Base-by-base conservation (phyloP, 805 yeast species). In the Myxozyma sirexii region DNA sequence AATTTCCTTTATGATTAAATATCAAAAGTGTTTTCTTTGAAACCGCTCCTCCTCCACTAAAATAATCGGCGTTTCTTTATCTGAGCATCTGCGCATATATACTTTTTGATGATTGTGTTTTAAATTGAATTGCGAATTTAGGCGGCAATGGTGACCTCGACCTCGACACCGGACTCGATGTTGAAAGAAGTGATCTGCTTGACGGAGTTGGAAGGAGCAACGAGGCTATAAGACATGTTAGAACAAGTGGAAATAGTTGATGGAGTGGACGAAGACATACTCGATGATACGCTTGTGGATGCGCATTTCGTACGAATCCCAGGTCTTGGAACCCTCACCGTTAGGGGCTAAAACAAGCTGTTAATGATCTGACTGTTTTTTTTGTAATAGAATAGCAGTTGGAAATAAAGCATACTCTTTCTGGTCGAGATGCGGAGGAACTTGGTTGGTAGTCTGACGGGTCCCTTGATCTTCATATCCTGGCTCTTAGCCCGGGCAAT, bases 291-390 rank as follows among this genome's bases (percentile, higher is more conserved):
- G 92, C 96, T 94, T 94, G 97, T 94, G 99, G 86, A 94, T 91
- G 88, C 97, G 93, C 96, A 94, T 88, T 86, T 94, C 99, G 82
- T 86, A 94, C 75, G 96, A 84, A 80, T 94, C 99, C 97, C 97
- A 94, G 76, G 99, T 94, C 93, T 94, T 94, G 74, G 99, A 94
- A 94, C 99, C 99, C 85, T 94, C 97, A 94, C 99, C 99, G 82
- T 96, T 96, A 77, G 99, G 99, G 78, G 99, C 59, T 59, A 42
- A 35, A 19, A 29, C 7, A 27, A 15, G 19, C 21, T 5, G 61
- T 53, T 38, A 57, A 43, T 50, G 33, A 27, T 29, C 15, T 13
- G 38, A 19, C 21, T 8, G 42, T 1, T 10, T 15, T 7, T 19
- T 19, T 21, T 29, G 17, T 24, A 33, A 35, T 8, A 15, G 10